Base-by-base conservation (phyloP, 208 protist species). In the Leptomonas pyrrhocoris region DNA sequence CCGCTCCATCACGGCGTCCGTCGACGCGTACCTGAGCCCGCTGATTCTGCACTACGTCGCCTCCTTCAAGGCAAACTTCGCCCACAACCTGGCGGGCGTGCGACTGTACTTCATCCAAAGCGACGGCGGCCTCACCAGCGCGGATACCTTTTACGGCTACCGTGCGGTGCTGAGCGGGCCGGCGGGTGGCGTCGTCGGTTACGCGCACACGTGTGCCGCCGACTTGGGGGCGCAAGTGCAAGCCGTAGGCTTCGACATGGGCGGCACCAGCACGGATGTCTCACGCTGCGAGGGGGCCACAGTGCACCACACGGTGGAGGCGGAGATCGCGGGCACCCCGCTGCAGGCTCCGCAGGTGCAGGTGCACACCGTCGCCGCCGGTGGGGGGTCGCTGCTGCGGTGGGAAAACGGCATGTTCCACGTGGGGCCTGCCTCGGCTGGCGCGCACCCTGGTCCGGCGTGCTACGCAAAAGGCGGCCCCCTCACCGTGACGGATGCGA, bases 1-100 rank as follows among this genome's bases (percentile, higher is more conserved):
- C 1, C 86, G 95, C 51, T 98, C 97, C 18, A 90, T 92, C 60
- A 99, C 98, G 13, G 83, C 96, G 28, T 96, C 84, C 31, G 97
- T 97, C 7, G 97, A 99, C 80, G 98, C 97, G 21, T 99, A 99
- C 83, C 87, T 99, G 4, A 98, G 94, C 31, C 97, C 97, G 18
- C 73, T 91, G 21, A 98, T 99, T 49, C 58, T 81, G 12, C 67
- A 82, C 49, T 98, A 98, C 76, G 77, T 98, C 19, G 55, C 74
- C 43, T 71, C 63, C 25, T 97, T 98, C 73, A 75, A 73, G 68
- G 38, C 54, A 25, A 85, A 88, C 63, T 92, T 92, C 73, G 55
- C 46, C 12, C 30, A 86, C 34, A 43, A 82, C 40, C 62, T 88
- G 13, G 42, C 65, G n/a, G 75, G 77, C 16, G 85, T 94, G 36